A percentile compares a stretch with the other conserved stretches of the same genome.
Evolutionary conservation across 352 stramenopile genomes (phyloP).

Genomic region (Globisporangium alternatum): DNA sequence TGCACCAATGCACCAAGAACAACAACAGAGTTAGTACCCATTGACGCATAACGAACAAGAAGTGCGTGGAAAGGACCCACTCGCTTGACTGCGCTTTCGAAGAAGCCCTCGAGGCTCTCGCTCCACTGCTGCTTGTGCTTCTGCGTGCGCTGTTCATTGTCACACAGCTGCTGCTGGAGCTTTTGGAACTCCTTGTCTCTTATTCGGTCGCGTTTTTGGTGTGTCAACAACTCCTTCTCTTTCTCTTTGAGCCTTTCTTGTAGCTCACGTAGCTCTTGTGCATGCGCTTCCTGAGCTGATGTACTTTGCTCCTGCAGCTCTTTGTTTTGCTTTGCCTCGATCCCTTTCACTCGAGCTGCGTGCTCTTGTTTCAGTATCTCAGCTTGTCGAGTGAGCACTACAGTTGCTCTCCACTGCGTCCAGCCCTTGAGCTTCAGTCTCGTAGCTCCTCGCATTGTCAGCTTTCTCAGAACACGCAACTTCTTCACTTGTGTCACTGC

Average conservation of each 20-base stretch:
- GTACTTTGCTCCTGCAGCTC: constrained; percentile 10
- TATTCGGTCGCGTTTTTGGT: background rate
- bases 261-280: constrained; percentile 24
- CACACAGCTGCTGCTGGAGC: constrained; percentile 16
- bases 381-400: background rate
- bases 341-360: background rate
- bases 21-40: background rate
- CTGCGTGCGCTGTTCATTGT: constrained; percentile 20
- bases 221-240: constrained; percentile 19
- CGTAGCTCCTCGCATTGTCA: constrained; percentile 4
- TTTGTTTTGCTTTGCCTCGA: background rate
- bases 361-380: background rate
- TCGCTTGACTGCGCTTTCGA: constrained; percentile 28
- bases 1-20: background rate
- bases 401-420: constrained; percentile 10
- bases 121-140: constrained; percentile 21
- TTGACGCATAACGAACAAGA: background rate
- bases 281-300: constrained; percentile 11
- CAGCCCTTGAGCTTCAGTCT: constrained; percentile 8
- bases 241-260: constrained; percentile 21
- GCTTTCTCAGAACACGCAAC: constrained; percentile 5
- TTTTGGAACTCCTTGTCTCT: constrained; percentile 8
- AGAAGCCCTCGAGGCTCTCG: constrained; percentile 29
- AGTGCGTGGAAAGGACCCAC: constrained; percentile 1
- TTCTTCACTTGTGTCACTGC: background rate